These are phyloP conservation scores for Corymbia calophylla DNA, from an alignment of 441 rosid species.

Conservation along the genomic window DNA sequence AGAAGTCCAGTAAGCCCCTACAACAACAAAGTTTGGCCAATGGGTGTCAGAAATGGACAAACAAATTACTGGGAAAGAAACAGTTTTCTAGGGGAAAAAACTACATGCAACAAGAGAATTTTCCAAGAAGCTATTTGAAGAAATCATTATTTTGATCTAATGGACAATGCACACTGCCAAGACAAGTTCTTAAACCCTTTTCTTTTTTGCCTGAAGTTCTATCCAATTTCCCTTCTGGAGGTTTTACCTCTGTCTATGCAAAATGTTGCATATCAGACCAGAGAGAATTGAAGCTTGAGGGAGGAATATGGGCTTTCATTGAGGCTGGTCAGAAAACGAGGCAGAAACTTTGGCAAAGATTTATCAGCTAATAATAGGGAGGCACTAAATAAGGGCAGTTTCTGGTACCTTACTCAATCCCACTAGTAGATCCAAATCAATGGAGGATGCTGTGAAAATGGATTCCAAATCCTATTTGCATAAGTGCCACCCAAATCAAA, in stretches of 20 bases:
- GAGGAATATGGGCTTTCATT: not conserved
- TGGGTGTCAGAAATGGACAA: not conserved
- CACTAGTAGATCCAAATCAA: not conserved
- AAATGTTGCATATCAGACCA: not conserved
- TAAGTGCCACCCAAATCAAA: not conserved
- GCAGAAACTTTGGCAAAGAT: not conserved
- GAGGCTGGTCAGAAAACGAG: not conserved
- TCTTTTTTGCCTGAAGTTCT: not conserved
- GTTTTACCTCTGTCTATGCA: not conserved
- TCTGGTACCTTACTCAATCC: not conserved
- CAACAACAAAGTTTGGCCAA: not conserved
- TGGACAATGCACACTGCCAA: not conserved
- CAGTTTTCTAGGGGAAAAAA: not conserved
- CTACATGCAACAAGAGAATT: not conserved
- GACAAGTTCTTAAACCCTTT: not conserved
- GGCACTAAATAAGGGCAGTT: not conserved
- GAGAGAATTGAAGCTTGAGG: not conserved
- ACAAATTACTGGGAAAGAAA: not conserved
- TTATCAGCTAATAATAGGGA: not conserved
- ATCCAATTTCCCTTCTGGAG: not conserved
- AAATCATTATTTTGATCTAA: not conserved
- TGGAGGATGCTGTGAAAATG: not conserved
- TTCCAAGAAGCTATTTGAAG: not conserved
- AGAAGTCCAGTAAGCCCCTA: slow-evolving; percentile 98
- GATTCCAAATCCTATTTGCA: not conserved